Conservation (phyloP, 768 basidiomycete species). For the Calvatia gigantea region DNA sequence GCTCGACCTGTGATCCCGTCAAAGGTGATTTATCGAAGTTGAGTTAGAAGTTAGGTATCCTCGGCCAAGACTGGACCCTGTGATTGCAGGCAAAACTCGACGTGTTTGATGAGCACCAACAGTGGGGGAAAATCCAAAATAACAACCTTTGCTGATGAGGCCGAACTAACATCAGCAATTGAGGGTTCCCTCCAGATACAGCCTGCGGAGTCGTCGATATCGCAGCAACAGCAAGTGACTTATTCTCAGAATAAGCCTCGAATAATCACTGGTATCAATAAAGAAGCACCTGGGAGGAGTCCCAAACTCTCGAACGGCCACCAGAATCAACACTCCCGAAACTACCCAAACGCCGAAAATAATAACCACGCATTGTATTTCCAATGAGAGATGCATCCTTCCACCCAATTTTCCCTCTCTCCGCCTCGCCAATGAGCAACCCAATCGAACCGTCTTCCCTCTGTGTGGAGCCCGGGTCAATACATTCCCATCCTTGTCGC, state of each 20-base stretch:
- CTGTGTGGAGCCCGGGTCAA: conserved; percentile 65
- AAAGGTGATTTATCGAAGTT: conserved; percentile 72
- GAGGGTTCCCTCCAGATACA: conserved; percentile 56
- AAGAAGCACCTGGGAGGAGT: conserved; percentile 79
- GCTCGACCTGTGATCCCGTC: conserved; percentile 60
- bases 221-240: conserved; percentile 31
- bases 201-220: conserved; percentile 69
- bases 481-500: conserved; percentile 73
- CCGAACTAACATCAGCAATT: conserved; percentile 79
- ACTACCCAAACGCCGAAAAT: neutral
- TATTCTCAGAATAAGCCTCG: conserved; percentile 37
- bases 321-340: neutral
- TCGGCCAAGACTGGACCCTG: conserved; percentile 79
- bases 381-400: conserved; percentile 91
- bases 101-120: neutral
- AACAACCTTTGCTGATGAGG: conserved; percentile 80
- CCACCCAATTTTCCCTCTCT: conserved; percentile 75
- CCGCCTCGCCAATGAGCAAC: too few relatives aligned
- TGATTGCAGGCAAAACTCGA: conserved; percentile 8
- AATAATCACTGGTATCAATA: conserved; percentile 61
- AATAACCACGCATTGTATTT: conserved; percentile 65
- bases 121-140: neutral
- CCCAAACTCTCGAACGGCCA: conserved; percentile 48
- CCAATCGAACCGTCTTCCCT: conserved; percentile 79
- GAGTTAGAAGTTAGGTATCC: conserved; percentile 73